phyloP scores from a whole-genome alignment of 2,329 filamentous ascomycete genomes.

The Cercospora sp. region DNA sequence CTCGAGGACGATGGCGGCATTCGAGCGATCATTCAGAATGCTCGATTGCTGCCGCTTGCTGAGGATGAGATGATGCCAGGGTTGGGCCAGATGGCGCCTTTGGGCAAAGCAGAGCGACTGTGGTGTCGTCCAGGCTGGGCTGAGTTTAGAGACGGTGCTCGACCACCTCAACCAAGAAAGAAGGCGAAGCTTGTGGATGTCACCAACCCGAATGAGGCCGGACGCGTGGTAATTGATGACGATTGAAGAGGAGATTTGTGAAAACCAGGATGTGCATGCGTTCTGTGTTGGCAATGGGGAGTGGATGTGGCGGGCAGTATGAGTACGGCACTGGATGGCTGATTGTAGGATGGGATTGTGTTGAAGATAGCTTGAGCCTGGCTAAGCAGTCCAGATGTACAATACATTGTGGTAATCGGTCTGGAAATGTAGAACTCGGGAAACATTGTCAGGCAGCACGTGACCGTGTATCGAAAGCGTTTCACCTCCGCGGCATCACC shows the following conservation, averaged over 20 bases:
- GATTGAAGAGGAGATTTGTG: neutral
- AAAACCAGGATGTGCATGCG: neutral
- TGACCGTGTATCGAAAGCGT: neutral
- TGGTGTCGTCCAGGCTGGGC: constrained; percentile 44
- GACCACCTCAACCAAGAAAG: neutral
- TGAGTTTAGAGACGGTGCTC: neutral
- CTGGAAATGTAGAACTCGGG: neutral
- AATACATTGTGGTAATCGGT: neutral
- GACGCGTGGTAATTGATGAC: neutral
- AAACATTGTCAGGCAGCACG: neutral
- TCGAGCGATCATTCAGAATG: constrained; percentile 59
- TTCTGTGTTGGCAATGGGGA: neutral
- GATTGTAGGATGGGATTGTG: neutral
- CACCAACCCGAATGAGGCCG: neutral
- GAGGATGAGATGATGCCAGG: constrained; percentile 36
- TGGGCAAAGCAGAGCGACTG: constrained; percentile 46
- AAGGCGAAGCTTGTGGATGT: neutral
- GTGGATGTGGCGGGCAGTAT: neutral
- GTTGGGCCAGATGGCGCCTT: constrained; percentile 42
- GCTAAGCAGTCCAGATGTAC: neutral
- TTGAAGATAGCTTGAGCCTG: neutral
- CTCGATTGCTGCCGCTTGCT: constrained; percentile 50
- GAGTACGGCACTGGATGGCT: neutral
- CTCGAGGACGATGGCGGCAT: constrained; percentile 61
- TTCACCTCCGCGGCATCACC: neutral